Evolutionary conservation across 176 grass and related monocot genomes (phyloP).

Genomic region (Zizania latifolia): DNA sequence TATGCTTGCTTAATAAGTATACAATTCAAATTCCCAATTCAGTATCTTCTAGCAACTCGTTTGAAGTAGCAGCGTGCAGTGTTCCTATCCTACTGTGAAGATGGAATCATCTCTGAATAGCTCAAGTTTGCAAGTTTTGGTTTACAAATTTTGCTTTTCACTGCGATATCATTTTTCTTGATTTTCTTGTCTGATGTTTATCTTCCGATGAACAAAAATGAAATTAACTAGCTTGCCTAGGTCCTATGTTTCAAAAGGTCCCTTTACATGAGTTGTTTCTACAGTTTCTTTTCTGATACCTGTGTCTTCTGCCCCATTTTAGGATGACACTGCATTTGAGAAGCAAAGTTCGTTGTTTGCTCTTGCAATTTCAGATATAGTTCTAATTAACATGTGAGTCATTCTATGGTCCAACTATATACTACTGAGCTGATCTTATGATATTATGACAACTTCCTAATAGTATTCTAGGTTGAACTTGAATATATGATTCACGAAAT

Average conservation of each 20-base stretch:
- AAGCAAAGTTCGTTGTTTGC: slow-evolving; percentile 91
- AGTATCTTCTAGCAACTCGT: neutral
- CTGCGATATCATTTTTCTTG: neutral
- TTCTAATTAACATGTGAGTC: slow-evolving; percentile 89
- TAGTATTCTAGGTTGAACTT: slow-evolving; percentile 8
- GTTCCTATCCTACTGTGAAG: neutral
- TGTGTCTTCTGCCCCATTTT: slow-evolving; percentile 23
- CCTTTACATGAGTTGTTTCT: neutral
- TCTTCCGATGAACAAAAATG: neutral
- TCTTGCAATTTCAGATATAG: slow-evolving; percentile 85
- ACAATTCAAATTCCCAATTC: neutral
- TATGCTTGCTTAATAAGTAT: slow-evolving; percentile 8
- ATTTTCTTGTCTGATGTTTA: neutral
- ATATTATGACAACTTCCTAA: slow-evolving; percentile 14
- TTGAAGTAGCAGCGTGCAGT: neutral
- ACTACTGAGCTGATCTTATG: neutral
- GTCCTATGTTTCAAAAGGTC: neutral
- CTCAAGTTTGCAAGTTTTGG: neutral
- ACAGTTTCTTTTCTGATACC: slow-evolving; percentile 25
- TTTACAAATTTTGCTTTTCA: neutral
- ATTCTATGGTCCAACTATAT: neutral
- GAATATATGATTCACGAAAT: neutral
- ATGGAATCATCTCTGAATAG: neutral
- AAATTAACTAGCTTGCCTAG: neutral
- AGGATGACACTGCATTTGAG: slow-evolving; percentile 89